phyloP scores from a whole-genome alignment of 2,329 filamentous ascomycete species.

The Mycosphaerella arachidis region DNA sequence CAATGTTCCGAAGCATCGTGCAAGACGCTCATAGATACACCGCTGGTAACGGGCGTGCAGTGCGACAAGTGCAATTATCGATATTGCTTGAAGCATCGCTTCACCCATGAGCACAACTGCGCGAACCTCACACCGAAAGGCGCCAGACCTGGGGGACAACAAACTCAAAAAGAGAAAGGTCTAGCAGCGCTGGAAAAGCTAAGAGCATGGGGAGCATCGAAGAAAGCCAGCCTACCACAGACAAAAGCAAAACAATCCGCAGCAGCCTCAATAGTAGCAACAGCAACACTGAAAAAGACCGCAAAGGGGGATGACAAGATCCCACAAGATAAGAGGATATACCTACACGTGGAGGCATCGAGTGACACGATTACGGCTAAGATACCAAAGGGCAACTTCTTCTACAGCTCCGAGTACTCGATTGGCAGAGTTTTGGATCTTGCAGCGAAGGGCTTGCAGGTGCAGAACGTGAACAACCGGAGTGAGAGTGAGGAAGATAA shows the following conservation, averaged over 20 bases:
- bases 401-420: conserved; percentile 68
- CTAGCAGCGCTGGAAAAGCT: conserved; percentile 71
- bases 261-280: conserved; percentile 61
- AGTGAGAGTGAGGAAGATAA: conserved; percentile 71
- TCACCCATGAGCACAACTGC: conserved; percentile 81
- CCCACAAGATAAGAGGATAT: conserved; percentile 76
- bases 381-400: conserved; percentile 60
- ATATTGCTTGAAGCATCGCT: conserved; percentile 74
- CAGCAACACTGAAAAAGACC: conserved; percentile 75
- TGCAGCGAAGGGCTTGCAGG: conserved; percentile 70
- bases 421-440: conserved; percentile 76
- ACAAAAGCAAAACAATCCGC: conserved; percentile 51
- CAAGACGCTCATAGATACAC: conserved; percentile 67
- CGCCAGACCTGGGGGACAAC: conserved; percentile 41
- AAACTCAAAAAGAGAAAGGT: conserved; percentile 59
- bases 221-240: conserved; percentile 49
- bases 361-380: conserved; percentile 80
- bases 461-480: conserved; percentile 79
- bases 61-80: conserved; percentile 66
- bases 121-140: conserved; percentile 62
- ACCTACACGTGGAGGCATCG: conserved; percentile 85
- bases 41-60: conserved; percentile 63
- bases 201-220: conserved; percentile 73
- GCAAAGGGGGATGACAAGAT: conserved; percentile 88
- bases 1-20: conserved; percentile 64